A percentile compares a stretch with the other conserved stretches of the same genome.
Evolutionary conservation across 768 basidiomycete genomes (phyloP).

Genomic region (Kwoniella shandongensis): DNA sequence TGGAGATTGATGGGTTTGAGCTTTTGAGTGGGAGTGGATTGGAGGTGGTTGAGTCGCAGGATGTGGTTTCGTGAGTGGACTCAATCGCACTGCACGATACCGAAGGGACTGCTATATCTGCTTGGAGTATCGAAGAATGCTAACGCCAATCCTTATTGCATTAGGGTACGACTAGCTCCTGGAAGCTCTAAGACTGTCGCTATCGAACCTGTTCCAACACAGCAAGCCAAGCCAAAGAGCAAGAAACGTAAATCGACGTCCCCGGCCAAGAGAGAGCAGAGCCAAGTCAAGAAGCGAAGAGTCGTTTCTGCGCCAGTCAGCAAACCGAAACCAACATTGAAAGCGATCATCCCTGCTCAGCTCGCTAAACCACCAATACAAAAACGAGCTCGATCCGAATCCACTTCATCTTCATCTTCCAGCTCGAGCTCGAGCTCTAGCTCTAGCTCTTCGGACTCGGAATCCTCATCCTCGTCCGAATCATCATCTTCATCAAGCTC

Average conservation of each 20-base stretch:
- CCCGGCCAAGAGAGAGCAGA: neutral
- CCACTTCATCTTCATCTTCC: slow-evolving; percentile 24
- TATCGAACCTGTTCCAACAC: neutral
- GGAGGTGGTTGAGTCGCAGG: slow-evolving; percentile 69
- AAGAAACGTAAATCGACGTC: neutral
- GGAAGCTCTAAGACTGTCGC: slow-evolving; percentile 15
- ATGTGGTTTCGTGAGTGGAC: slow-evolving; percentile 40
- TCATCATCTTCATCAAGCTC: slow-evolving; percentile 14
- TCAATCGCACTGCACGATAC: too few species aligned
- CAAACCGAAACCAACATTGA: neutral
- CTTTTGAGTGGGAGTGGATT: slow-evolving; percentile 67
- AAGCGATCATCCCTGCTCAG: neutral
- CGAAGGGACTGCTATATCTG: neutral
- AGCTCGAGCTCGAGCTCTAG: slow-evolving; percentile 1
- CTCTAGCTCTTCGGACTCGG: slow-evolving; percentile 6
- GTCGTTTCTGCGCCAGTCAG: neutral
- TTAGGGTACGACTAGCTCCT: slow-evolving; percentile 25
- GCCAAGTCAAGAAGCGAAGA: slow-evolving; percentile 9
- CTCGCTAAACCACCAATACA: neutral
- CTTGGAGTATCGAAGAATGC: too few species aligned
- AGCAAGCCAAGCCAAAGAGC: neutral
- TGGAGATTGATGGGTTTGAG: slow-evolving; percentile 48
- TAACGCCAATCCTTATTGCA: too few species aligned
- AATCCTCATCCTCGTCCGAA: slow-evolving; percentile 15
- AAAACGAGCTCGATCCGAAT: slow-evolving; percentile 10